Base-by-base conservation (phyloP, 2,329 filamentous ascomycete genomes). In the Aspergillus persii region DNA sequence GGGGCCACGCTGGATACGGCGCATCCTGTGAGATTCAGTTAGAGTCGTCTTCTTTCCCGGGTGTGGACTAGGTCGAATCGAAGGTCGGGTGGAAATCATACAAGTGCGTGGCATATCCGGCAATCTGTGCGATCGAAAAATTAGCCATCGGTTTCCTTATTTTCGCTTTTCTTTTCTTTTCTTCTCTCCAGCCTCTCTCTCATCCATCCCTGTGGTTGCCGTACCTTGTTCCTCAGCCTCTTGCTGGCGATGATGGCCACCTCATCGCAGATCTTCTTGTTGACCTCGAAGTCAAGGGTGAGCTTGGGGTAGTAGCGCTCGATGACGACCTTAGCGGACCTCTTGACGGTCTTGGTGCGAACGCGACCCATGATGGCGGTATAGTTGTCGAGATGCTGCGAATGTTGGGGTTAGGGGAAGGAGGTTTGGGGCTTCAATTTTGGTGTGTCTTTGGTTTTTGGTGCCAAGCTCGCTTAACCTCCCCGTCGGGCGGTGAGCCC, bases 241-340 rank as follows among this genome's bases (percentile, higher is more conserved):
- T 99, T 99, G 75, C 90, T 96, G 73, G 95, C 92, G 79, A 99
- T 99, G 82, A 99, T 96, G 78, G 95, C 95, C 75, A 99, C 95
- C 85, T 99, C 95, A 92, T 98, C 95, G 86, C 95, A 98, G 77
- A 98, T 96, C 76, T 92, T 87, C 91, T 97, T 97, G 90, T 97
- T 97, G 88, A 91, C 96, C 89, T 99, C 95, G 85, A 99, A 99
- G 86, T 99, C 95, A 78, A 98, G 91, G 68, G 93, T 97, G 80
- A 99, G 87, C 84, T 92, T 92, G 79, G 95, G 95, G 85, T 96
- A 96, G 86, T 95, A 96, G 71, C 90, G 88, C 90, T 97, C 93
- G 83, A 99, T 98, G 85, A 98, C 94, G 87, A 97, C 92, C 91
- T 99, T 99, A 85, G 95, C 93, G 86, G 88, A 89, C 81, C 89